Percentiles rank a stretch among this genome's conserved stretches.
Conservation (phyloP, 2,329 filamentous ascomycete genomes). For the Boeremia exigua region DNA sequence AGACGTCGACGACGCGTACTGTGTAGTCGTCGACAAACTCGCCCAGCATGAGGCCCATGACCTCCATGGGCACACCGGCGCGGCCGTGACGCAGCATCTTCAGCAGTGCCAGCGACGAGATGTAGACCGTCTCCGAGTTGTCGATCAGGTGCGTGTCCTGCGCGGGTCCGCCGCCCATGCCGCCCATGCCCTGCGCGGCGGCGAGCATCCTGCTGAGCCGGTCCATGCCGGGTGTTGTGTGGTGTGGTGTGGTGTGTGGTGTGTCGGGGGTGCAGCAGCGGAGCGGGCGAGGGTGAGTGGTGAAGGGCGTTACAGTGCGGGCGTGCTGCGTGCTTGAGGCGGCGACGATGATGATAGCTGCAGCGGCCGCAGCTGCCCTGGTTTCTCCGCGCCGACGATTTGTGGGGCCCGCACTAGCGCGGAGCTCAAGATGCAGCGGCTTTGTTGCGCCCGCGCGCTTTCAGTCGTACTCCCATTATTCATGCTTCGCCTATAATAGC, state of each 20-base stretch:
- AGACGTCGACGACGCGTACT: conserved; percentile 96
- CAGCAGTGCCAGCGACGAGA: conserved; percentile 92
- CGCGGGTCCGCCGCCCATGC: conserved; percentile 61
- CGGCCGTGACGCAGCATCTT: conserved; percentile 99
- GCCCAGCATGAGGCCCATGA: conserved; percentile 99
- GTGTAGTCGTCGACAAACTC: conserved; percentile 99
- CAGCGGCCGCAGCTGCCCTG: not conserved
- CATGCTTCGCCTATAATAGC: conserved; percentile 2
- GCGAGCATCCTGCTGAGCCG: conserved; percentile 88
- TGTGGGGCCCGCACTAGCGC: not conserved
- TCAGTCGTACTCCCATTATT: conserved; percentile 1
- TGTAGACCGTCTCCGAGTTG: conserved; percentile 99
- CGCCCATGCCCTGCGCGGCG: conserved; percentile 69
- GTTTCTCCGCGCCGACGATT: no score
- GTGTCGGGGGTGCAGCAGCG: not conserved
- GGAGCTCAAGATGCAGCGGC: conserved; percentile 11
- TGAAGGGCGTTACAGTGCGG: not conserved
- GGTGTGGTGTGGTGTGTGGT: not conserved
- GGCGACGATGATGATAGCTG: conserved; percentile 1
- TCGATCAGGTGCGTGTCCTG: conserved; percentile 90
- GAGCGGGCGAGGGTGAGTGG: not conserved
- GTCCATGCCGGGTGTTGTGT: conserved; percentile 69
- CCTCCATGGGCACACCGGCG: conserved; percentile 98
- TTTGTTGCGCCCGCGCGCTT: conserved; percentile 13
- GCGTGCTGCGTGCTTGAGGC: not conserved